Conservation (phyloP, 352 stramenopile species). For the Globisporangium okanoganense region DNA sequence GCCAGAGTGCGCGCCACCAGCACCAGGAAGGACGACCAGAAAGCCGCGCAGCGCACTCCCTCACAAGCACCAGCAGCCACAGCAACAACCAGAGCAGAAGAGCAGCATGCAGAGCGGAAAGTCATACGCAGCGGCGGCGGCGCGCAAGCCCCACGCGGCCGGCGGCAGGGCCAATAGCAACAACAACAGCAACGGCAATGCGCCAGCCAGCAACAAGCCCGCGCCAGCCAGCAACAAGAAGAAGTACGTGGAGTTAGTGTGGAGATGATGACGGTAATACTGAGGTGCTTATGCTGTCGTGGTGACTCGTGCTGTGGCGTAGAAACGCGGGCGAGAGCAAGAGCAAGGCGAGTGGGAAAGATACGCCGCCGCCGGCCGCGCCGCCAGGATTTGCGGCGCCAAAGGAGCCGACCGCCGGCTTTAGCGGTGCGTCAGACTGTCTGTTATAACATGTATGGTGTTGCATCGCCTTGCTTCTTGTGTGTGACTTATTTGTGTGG, state of each 20-base stretch:
- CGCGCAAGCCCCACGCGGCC: constrained; percentile 11
- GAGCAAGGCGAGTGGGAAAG: constrained; percentile 15
- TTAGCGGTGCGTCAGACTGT: constrained; percentile 14
- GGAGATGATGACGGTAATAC: not conserved
- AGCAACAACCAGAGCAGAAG: not conserved
- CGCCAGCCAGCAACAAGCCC: constrained; percentile 2
- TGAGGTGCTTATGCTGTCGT: not conserved
- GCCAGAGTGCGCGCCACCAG: not conserved
- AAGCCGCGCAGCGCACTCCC: not conserved
- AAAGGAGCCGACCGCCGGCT: constrained; percentile 9
- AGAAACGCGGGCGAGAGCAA: constrained; percentile 8
- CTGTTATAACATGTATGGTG: not conserved
- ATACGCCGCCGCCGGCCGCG: not conserved
- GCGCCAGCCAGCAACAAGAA: constrained; percentile 25
- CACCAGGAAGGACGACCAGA: not conserved
- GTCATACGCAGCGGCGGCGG: constrained; percentile 12
- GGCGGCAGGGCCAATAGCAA: constrained; percentile 16
- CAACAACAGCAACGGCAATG: constrained; percentile 2
- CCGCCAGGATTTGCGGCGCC: constrained; percentile 2
- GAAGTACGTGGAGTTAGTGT: constrained; percentile 22
- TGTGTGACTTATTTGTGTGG: not conserved
- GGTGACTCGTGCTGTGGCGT: not conserved
- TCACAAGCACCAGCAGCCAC: not conserved
- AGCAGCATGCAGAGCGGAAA: constrained; percentile 13
- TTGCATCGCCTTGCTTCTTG: not conserved